Base-by-base conservation (phyloP, 768 basidiomycete genomes). In the Lactarius trivialis region DNA sequence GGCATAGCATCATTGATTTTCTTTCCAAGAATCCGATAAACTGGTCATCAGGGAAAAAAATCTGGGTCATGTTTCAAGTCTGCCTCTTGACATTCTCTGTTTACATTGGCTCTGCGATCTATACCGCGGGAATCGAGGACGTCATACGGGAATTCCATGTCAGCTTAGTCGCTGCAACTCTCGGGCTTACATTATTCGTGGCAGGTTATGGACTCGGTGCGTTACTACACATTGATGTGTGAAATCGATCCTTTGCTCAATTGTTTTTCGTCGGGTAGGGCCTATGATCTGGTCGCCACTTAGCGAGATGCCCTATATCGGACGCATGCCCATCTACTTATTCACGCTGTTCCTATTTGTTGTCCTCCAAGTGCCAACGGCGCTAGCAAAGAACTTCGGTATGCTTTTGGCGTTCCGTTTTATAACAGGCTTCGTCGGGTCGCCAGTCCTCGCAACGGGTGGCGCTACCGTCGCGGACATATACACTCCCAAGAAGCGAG, bases 401-500 rank as follows among this genome's bases (percentile, higher is more conserved):
- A 71, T 71, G 56, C 67, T 75, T 41, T 60, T 75, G 41, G 73
- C 71, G 4, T 70, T 75, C 66, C 71, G 75, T n/a, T 75, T 76
- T 64, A 63, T 75, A 21, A 72, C 74, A 1, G 74, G 73, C n/a
- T 73, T 75, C 60, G 64, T 73, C 21, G 73, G 73, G 4, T 71
- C 70, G 24, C 74, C 75, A 21, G 64, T 70, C 19, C 71, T 76
- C 15, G 74, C 75, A 3, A 76, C 74, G 7, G 73, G 73, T 12
- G 72, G 71, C 28, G 72, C 72, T 21, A 69, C 61, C 12, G 56
- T 72, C 15, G 67, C 57, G 3, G 71, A 72, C 52, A 68, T 71
- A 48, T 73, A 68, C 56, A 54, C n/a, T 12, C 58, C 67, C 30
- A 64, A 64, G 37, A 60, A 71, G 43, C 66, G 70, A 9, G 66